Evolutionary conservation across 2,329 filamentous ascomycete genomes (phyloP).

Genomic region (Botrytis fabae): DNA sequence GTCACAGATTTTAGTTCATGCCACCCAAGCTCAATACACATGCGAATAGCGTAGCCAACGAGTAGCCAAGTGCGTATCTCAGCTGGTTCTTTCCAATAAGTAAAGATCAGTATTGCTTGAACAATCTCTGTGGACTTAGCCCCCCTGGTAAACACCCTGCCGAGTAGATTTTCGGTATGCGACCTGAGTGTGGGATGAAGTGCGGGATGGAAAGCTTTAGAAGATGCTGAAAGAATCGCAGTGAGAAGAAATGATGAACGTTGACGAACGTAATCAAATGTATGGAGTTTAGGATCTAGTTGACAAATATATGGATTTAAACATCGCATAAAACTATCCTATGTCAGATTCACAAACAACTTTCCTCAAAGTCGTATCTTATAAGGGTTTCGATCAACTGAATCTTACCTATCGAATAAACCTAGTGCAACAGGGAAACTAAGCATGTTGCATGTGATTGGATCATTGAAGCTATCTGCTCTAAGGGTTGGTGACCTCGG

Average conservation of each 20-base stretch:
- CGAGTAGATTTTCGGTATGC: constrained; percentile 41
- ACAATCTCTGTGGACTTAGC: constrained; percentile 44
- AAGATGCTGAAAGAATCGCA: constrained; percentile 41
- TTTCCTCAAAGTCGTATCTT: background rate
- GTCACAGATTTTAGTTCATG: constrained; percentile 35
- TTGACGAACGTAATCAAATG: constrained; percentile 42
- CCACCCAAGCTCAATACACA: constrained; percentile 46
- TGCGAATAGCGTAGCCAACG: constrained; percentile 45
- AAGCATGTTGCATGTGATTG: constrained; percentile 37
- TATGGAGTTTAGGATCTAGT: constrained; percentile 44
- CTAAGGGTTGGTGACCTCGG: constrained; percentile 3
- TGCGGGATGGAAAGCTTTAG: constrained; percentile 43
- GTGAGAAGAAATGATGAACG: constrained; percentile 44
- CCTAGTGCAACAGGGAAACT: constrained; percentile 38
- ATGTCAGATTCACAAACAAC: background rate
- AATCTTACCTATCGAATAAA: constrained; percentile 37
- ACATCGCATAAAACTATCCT: constrained; percentile 42
- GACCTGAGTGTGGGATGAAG: constrained; percentile 38
- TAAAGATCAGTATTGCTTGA: constrained; percentile 45
- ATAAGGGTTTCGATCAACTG: too few relatives aligned
- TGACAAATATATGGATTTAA: constrained; percentile 47
- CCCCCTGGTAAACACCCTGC: constrained; percentile 40
- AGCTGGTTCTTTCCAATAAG: constrained; percentile 47
- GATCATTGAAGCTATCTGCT: constrained; percentile 35
- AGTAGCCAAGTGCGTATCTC: constrained; percentile 46